These are phyloP conservation scores for Favolaschia claudopus DNA, from an alignment of 768 basidiomycete species.

Conservation along the genomic window DNA sequence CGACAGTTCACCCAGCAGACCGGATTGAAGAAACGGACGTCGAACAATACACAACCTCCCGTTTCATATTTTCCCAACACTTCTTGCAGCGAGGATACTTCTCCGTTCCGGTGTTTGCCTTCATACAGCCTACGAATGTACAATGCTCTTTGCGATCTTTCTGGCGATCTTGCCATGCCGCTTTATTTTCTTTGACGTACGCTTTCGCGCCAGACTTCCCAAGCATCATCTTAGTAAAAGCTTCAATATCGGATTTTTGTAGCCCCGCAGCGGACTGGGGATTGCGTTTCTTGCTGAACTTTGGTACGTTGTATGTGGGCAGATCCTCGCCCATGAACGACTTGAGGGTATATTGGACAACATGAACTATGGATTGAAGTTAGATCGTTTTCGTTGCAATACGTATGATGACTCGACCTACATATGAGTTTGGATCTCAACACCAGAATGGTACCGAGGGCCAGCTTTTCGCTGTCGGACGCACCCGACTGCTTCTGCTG, in stretches of 20 bases:
- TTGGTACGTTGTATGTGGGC: not conserved
- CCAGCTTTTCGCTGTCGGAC: slow-evolving; percentile 15
- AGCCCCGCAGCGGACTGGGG: not conserved
- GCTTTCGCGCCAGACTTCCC: slow-evolving; percentile 12
- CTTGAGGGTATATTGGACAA: not conserved
- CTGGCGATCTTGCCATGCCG: slow-evolving; percentile 14
- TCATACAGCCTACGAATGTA: slow-evolving; percentile 5
- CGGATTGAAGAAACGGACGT: too few species aligned
- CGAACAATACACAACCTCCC: slow-evolving; percentile 26
- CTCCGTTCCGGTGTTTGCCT: not conserved
- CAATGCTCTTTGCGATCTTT: slow-evolving; percentile 12
- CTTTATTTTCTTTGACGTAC: slow-evolving; percentile 8
- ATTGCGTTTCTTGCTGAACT: slow-evolving; percentile 3
- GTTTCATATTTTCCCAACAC: slow-evolving; percentile 16
- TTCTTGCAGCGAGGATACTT: slow-evolving; percentile 21
- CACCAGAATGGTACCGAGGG: slow-evolving; percentile 10
- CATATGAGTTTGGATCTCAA: slow-evolving; percentile 27
- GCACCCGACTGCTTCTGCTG: not conserved
- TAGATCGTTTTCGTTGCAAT: too few species aligned
- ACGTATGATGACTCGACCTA: not conserved
- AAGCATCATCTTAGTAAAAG: not conserved
- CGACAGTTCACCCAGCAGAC: too few species aligned
- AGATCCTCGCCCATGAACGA: slow-evolving; percentile 6
- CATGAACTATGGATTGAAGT: too few species aligned
- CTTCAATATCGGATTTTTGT: too few species aligned